phyloP scores from a whole-genome alignment of 2,329 filamentous ascomycete genomes.

The Chaetoscypha palmicola region DNA sequence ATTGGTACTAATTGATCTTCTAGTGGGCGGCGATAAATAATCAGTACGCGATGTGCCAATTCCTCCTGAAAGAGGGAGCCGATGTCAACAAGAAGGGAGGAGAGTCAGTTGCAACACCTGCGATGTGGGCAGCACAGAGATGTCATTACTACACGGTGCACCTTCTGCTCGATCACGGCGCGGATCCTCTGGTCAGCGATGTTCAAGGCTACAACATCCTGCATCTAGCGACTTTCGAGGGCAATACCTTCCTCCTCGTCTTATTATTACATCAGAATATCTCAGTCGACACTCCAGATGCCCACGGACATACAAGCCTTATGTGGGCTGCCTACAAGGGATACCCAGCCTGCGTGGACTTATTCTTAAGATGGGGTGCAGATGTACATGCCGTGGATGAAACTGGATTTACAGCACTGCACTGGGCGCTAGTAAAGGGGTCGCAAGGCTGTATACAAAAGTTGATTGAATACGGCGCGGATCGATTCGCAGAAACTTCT shows the following conservation, averaged over 20 bases:
- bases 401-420: slow-evolving; percentile 86
- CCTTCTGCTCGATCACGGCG: slow-evolving; percentile 82
- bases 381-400: slow-evolving; percentile 87
- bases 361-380: slow-evolving; percentile 91
- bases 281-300: slow-evolving; percentile 83
- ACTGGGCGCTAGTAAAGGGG: slow-evolving; percentile 95
- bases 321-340: slow-evolving; percentile 99
- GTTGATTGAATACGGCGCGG: slow-evolving; percentile 88
- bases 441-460: slow-evolving; percentile 85
- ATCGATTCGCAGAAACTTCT: slow-evolving; percentile 82
- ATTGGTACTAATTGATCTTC: slow-evolving; percentile 9
- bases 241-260: slow-evolving; percentile 83
- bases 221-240: slow-evolving; percentile 94
- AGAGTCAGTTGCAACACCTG: slow-evolving; percentile 85
- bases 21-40: slow-evolving; percentile 99
- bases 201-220: slow-evolving; percentile 97
- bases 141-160: slow-evolving; percentile 97
- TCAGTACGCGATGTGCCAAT: slow-evolving; percentile 94
- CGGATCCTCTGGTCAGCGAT: slow-evolving; percentile 86
- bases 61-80: slow-evolving; percentile 70
- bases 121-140: slow-evolving; percentile 94
- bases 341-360: slow-evolving; percentile 81
- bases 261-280: slow-evolving; percentile 93
- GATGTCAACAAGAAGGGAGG: slow-evolving; percentile 94
- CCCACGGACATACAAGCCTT: slow-evolving; percentile 83